Conservation (phyloP, 108 stramenopile species). For the Cyclotella cryptica region DNA sequence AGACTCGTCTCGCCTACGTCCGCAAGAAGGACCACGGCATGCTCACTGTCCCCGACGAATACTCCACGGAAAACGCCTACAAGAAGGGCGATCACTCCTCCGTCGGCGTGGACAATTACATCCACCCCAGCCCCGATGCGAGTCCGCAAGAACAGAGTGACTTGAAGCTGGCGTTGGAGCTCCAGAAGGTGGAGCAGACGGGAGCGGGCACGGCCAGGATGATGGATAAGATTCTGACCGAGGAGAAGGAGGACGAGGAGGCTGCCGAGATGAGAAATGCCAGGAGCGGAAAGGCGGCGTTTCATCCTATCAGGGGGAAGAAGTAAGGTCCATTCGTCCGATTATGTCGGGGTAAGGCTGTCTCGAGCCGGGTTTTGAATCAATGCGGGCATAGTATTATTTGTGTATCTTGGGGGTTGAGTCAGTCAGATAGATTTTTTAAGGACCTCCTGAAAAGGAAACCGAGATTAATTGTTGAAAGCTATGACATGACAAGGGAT, state of each 20-base stretch:
- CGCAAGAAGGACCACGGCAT: constrained; percentile 90
- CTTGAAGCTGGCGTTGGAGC: constrained; percentile 75
- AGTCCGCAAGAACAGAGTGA: constrained; percentile 81
- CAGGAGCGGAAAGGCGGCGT: constrained; percentile 49
- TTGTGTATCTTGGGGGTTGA: no score
- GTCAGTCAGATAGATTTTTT: not conserved
- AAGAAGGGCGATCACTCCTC: constrained; percentile 57
- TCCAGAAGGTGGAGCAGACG: constrained; percentile 91
- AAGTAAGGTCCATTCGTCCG: constrained; percentile 13
- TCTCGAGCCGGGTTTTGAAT: not conserved
- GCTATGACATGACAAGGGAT: no score
- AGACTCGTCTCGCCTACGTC: constrained; percentile 74
- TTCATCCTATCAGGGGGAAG: constrained; percentile 57
- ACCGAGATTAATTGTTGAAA: no score
- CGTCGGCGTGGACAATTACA: constrained; percentile 34
- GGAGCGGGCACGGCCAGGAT: constrained; percentile 83
- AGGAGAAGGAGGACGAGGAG: constrained; percentile 61
- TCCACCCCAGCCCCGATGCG: constrained; percentile 50
- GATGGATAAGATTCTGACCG: constrained; percentile 81
- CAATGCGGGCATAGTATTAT: not conserved
- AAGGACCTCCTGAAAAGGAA: not conserved
- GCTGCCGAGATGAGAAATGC: constrained; percentile 59
- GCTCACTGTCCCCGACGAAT: constrained; percentile 84
- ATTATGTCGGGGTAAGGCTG: not conserved
- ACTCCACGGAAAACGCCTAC: constrained; percentile 88